Evolutionary conservation across 1,284 basidiomycete genomes (phyloP).

Genomic region (Pseudozyma tsukubaensis): DNA sequence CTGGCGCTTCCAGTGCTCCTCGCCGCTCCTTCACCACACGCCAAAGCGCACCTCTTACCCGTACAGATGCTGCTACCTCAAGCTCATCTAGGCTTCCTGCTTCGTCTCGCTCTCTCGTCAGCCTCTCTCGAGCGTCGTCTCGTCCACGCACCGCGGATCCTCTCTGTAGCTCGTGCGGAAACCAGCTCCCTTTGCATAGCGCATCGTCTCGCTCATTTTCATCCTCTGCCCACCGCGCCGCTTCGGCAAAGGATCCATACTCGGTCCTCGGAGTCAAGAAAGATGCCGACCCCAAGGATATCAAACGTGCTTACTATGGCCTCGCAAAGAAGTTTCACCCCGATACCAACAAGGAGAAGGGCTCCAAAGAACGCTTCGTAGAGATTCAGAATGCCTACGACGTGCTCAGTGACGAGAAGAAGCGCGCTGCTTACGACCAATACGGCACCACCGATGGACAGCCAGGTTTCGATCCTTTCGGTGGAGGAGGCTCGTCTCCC

Average conservation of each 20-base stretch:
- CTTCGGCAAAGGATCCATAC: slow-evolving; percentile 85
- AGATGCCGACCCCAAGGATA: slow-evolving; percentile 85
- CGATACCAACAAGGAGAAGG: slow-evolving; percentile 93
- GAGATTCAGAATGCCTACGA: slow-evolving; percentile 99
- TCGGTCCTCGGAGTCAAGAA: slow-evolving; percentile 85
- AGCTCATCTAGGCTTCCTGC: slow-evolving; percentile 15
- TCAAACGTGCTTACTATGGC: slow-evolving; percentile 98
- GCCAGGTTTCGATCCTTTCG: slow-evolving; percentile 84
- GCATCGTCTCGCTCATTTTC: slow-evolving; percentile 24
- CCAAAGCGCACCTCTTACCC: background rate
- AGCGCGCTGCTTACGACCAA: slow-evolving; percentile 90
- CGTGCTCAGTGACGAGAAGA: slow-evolving; percentile 87
- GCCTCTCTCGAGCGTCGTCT: slow-evolving; percentile 16
- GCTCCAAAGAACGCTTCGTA: slow-evolving; percentile 90
- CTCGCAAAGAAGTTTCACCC: slow-evolving; percentile 98
- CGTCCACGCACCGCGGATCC: slow-evolving; percentile 1
- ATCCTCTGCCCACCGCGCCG: slow-evolving; percentile 12
- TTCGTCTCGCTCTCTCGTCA: slow-evolving; percentile 39
- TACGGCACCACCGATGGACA: slow-evolving; percentile 95
- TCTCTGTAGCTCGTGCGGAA: slow-evolving; percentile 29
- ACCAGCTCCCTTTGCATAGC: slow-evolving; percentile 4
- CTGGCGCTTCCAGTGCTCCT: slow-evolving; percentile 7
- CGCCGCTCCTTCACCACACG: slow-evolving; percentile 18
- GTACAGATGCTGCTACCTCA: slow-evolving; percentile 5
- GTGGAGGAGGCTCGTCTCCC: slow-evolving; percentile 71